These are phyloP conservation scores for Cladosporium velox DNA, from an alignment of 2,329 filamentous ascomycete species.

Conservation along the genomic window DNA sequence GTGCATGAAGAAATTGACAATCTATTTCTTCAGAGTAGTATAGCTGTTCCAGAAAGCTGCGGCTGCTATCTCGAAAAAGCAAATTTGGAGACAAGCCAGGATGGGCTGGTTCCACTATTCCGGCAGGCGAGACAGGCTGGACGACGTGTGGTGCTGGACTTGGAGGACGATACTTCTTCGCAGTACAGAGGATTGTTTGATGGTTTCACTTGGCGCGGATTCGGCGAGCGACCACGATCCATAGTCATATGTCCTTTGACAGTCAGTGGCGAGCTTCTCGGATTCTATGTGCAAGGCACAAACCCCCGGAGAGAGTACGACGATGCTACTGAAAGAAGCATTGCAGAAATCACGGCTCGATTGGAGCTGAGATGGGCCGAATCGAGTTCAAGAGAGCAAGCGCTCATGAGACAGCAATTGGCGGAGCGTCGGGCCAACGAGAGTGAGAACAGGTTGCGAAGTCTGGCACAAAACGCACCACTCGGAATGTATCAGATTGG, in stretches of 20 bases:
- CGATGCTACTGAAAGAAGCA: constrained; percentile 17
- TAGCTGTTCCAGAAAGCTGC: constrained; percentile 24
- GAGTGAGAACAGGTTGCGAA: constrained; percentile 41
- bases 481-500: constrained; percentile 41
- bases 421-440: constrained; percentile 25
- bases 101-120: background rate
- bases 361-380: constrained; percentile 27
- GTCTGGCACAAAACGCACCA: constrained; percentile 43
- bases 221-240: constrained; percentile 24
- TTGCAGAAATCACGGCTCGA: constrained; percentile 23
- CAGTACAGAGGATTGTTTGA: constrained; percentile 21
- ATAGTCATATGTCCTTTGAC: constrained; percentile 24
- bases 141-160: background rate
- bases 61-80: background rate
- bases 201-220: constrained; percentile 29
- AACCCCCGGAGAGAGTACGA: constrained; percentile 31
- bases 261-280: constrained; percentile 23
- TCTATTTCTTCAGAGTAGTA: constrained; percentile 20
- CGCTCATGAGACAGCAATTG: constrained; percentile 19
- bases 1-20: background rate
- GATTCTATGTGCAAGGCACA: constrained; percentile 29
- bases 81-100: background rate
- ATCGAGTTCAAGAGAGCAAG: constrained; percentile 23
- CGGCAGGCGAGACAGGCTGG: background rate
- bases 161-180: background rate